A percentile compares a stretch with the other conserved stretches of the same genome.
phyloP scores from a whole-genome alignment of 2,329 filamentous ascomycete genomes.

The Claviceps sp. region DNA sequence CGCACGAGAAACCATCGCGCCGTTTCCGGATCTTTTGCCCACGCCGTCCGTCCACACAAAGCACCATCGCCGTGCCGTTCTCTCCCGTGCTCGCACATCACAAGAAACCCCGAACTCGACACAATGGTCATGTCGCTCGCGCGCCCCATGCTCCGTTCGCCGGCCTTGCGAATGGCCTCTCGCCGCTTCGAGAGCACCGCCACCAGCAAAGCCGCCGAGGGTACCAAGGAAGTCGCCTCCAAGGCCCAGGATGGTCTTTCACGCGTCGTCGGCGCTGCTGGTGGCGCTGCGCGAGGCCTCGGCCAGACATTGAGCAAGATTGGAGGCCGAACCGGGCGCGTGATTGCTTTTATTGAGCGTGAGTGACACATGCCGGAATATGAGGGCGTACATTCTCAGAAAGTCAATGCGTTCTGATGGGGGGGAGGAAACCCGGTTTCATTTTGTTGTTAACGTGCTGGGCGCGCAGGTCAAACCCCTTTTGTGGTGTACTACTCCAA shows the following conservation, averaged over 20 bases:
- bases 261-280: constrained; percentile 67
- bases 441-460: neutral
- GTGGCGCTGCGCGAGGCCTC: constrained; percentile 57
- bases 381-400: neutral
- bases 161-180: constrained; percentile 31
- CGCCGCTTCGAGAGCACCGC: constrained; percentile 50
- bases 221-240: constrained; percentile 23
- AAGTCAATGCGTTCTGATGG: too few species aligned
- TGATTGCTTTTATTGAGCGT: constrained; percentile 79
- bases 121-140: constrained; percentile 23
- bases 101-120: neutral
- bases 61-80: constrained; percentile 4
- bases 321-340: constrained; percentile 69
- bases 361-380: constrained; percentile 26
- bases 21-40: neutral
- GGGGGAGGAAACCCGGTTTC: too few species aligned
- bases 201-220: constrained; percentile 24
- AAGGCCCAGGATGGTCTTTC: constrained; percentile 69
- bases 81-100: constrained; percentile 2
- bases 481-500: constrained; percentile 83
- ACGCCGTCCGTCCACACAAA: neutral
- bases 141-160: constrained; percentile 33
- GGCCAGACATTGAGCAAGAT: constrained; percentile 57
- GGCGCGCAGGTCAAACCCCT: constrained; percentile 60
- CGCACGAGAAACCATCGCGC: neutral